Evolutionary conservation across 2,329 filamentous ascomycete genomes (phyloP).

Genomic region (Claviceps pazoutovae): DNA sequence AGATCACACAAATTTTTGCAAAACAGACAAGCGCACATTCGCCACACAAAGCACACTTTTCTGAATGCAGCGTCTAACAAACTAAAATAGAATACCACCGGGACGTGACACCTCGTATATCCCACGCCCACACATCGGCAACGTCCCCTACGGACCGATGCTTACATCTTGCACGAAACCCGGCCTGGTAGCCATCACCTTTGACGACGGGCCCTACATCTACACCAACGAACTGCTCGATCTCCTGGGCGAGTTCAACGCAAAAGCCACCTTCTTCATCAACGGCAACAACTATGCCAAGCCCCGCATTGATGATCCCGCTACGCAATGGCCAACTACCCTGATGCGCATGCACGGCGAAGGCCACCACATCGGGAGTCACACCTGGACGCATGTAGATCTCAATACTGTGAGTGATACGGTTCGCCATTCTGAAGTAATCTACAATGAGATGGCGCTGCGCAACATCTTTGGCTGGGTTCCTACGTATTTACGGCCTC

Average conservation of each 20-base stretch:
- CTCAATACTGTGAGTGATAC: slow-evolving; percentile 22
- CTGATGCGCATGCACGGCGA: slow-evolving; percentile 26
- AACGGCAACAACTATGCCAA: slow-evolving; percentile 28
- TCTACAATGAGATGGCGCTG: slow-evolving; percentile 30
- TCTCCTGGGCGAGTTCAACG: slow-evolving; percentile 16
- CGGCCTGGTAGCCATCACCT: slow-evolving; percentile 29
- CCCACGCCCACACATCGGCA: slow-evolving; percentile 18
- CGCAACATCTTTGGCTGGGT: slow-evolving; percentile 27
- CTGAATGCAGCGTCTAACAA: too few relatives aligned
- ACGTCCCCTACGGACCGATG: slow-evolving; percentile 20
- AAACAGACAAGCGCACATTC: background rate
- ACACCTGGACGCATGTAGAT: slow-evolving; percentile 33
- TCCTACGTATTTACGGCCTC: slow-evolving; percentile 30
- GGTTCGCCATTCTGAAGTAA: slow-evolving; percentile 24
- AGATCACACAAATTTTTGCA: too few relatives aligned
- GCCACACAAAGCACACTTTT: background rate
- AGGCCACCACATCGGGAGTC: slow-evolving; percentile 33
- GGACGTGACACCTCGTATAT: slow-evolving; percentile 19
- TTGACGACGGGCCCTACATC: slow-evolving; percentile 31
- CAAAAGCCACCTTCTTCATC: slow-evolving; percentile 29
- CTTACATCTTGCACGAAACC: slow-evolving; percentile 23
- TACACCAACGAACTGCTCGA: slow-evolving; percentile 30
- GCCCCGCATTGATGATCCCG: slow-evolving; percentile 25
- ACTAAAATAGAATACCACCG: slow-evolving; percentile 9
- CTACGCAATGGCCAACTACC: slow-evolving; percentile 20